Base-by-base conservation (phyloP, 192 early-diverging fungal species). In the Mortierella claussenii region DNA sequence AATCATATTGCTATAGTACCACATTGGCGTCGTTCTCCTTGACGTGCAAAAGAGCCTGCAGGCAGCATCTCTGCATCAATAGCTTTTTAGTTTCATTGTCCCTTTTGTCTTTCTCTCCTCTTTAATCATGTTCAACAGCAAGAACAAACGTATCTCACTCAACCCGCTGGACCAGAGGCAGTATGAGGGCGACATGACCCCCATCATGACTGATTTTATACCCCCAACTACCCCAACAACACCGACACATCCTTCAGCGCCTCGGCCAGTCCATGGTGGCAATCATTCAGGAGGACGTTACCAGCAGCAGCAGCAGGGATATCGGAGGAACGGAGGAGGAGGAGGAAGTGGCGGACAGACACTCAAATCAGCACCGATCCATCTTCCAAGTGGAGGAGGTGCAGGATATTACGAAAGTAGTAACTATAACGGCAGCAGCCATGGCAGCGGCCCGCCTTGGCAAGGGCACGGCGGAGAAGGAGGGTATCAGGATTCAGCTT, bases 141-240 rank as follows among this genome's bases (percentile, higher is more conserved):
- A 33, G 40, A 55, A 57, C 27, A 67, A 76, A 32, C 73, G 73
- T 36, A 76, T 76, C 44, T 76, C 73, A 1, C 56, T 76, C 4
- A 70, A 70, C 43, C 63, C 60, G 4, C 40, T 73, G 4, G 79
- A 74, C 34, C 53, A 63, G 30, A 23, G 47, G 15, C 63, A 66
- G 44, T 74, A 68, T 74, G 63, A 52, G 28, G 47, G 31, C n/a
- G 65, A 68, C 18, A 69, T 43, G 5, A 78, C 74, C 34, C 71
- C 65, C 8, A 69, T 71, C 18, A 74, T 73, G 44, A 73, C 80
- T 21, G 79, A 65, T 32, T 69, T 49, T 48, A 24, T 55, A 9
- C 55, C 78, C 2, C 63, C 66, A n/a, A 40, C 53, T 13, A 60
- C 78, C 26, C 68, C 62, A 0, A 64, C 78, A n/a, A 62, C 68